These are phyloP conservation scores for Blastobotrys buckinghamii DNA, from an alignment of 1,139 yeast species.

Conservation along the genomic window DNA sequence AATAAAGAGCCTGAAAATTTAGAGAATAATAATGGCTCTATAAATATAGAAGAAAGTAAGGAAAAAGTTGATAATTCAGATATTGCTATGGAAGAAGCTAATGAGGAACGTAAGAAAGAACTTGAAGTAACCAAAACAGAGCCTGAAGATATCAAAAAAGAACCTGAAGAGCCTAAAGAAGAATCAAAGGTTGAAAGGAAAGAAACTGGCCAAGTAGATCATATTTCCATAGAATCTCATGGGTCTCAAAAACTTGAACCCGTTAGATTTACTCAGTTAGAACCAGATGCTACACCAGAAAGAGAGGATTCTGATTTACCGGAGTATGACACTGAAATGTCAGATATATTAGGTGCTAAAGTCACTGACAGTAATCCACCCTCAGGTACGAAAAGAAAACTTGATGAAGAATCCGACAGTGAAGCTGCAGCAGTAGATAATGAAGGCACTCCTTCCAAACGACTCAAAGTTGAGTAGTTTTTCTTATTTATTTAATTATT, in stretches of 20 bases:
- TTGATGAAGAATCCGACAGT: background rate
- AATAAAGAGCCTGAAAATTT: no score
- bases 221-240: no score
- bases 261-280: background rate
- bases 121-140: no score
- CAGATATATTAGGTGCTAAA: background rate
- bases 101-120: background rate
- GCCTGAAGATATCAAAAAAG: background rate
- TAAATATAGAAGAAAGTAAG: no score
- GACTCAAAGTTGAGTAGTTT: background rate
- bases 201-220: no score
- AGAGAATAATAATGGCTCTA: no score
- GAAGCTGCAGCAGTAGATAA: background rate
- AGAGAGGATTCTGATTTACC: background rate
- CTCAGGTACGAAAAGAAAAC: no score
- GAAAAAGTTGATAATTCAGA: no score
- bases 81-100: background rate
- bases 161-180: background rate
- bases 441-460: background rate
- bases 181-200: no score
- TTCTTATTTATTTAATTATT: background rate
- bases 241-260: no score
- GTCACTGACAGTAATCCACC: no score
- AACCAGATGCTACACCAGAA: background rate
- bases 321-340: constrained; percentile 3